phyloP scores from a whole-genome alignment of 2,329 filamentous ascomycete genomes.

The Apiospora hydei region DNA sequence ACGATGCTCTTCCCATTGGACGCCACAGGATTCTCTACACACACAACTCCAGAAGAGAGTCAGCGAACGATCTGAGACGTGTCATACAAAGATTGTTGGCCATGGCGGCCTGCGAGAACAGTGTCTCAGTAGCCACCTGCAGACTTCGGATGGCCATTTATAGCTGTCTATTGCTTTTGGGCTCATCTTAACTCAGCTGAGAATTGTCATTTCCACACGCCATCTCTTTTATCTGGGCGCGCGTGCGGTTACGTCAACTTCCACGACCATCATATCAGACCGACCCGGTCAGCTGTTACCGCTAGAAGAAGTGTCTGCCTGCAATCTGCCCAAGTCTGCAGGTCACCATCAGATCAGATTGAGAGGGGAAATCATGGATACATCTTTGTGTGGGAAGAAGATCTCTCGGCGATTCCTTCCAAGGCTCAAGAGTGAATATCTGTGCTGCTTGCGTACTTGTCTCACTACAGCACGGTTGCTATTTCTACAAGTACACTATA shows the following conservation, averaged over 20 bases:
- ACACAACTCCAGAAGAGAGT: neutral
- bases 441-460: neutral
- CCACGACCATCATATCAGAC: neutral
- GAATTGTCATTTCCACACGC: neutral
- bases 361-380: neutral
- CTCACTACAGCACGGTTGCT: neutral
- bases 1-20: neutral
- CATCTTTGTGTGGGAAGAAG: neutral
- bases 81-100: constrained; percentile 28
- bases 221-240: neutral
- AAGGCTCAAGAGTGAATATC: neutral
- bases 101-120: neutral
- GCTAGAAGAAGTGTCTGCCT: neutral
- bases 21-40: neutral
- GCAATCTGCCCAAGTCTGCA: neutral
- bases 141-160: neutral
- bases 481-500: neutral
- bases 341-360: neutral
- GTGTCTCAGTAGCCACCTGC: neutral
- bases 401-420: neutral
- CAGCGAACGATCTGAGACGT: constrained; percentile 23
- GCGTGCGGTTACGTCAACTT: neutral
- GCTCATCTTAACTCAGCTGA: neutral
- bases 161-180: neutral
- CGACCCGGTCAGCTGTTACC: neutral